Base-by-base conservation (phyloP, 2,329 filamentous ascomycete genomes). In the Pseudogymnoascus sp. region DNA sequence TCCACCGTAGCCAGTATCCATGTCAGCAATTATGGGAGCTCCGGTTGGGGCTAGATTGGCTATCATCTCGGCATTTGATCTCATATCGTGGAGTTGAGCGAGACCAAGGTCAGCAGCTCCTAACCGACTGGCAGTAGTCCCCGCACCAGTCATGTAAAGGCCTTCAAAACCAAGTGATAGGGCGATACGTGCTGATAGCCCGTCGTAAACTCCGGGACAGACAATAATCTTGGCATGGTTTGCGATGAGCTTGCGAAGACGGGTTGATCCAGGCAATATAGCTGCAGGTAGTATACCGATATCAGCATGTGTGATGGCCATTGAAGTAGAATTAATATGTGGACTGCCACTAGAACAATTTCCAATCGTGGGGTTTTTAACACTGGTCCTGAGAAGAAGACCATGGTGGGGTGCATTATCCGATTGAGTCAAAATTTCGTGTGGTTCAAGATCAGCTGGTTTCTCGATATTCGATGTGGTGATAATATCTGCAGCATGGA, bases 201-300 rank as follows among this genome's bases (percentile, higher is more conserved):
- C 86, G 75, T 89, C 86, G 68, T 87, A 87, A 2, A 89, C 85
- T 33, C 86, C 86, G 0, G 85, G 86, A 59, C 81, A 84, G 2
- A 86, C 77, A 38, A 88, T 67, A 47, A 80, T 73, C 5, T 54
- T 54, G n/a, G 8, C 8, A 18, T 54, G 2, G 8, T 30, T 54
- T 18, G 43, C n/a, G n/a, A 54, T 12, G 25, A 30, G 43, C 2
- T 54, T 54, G 43, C 43, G 43, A 14, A 54, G 43, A 18, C 43
- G 25, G 9, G 43, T 50, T 28, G 43, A 50, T 30, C 43, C 43
- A 18, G 43, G 43, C 43, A 54, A 9, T 54, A 54, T 30, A 33
- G 8, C 25, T 6, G 43, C 9, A 9, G 25, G 8, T 30, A 33
- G n/a, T 30, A 54, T 54, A 20, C 12, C n/a, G 5, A 14, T 33